Evolutionary conservation across 1,284 basidiomycete species (phyloP), one percentile per base, ranked within the genome.

Genomic region (Puccinia horiana): DNA sequence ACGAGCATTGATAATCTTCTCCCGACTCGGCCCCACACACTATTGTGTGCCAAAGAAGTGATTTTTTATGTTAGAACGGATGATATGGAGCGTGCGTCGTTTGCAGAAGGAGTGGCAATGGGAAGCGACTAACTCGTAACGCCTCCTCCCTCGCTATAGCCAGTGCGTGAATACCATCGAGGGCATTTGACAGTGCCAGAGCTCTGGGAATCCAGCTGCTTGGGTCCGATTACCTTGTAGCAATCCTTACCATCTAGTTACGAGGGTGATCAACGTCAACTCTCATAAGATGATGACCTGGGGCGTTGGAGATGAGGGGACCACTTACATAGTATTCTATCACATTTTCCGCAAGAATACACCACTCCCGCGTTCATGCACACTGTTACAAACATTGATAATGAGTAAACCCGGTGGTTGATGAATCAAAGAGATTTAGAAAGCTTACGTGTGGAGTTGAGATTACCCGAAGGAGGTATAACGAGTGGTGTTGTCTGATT

Each of bases 101-200:
- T 37, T 37, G n/a, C 2, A 47, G 47, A 20, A 49, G 4, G 8
- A 49, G 18, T 26, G 6, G 11, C n/a, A 69, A 18, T 2, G 29
- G 44, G 44, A 58, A 23, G 35, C 49, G 52, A 67, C 72, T 40
- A 20, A 79, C 77, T 58, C 8, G 77, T 79, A 5, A 79, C 52
- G 29, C 77, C 77, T 35, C 77, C 77, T 8, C 77, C 77, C 37
- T 79, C 77, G 37, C n/a, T 67, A 47, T 79, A 79, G n/a, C 63
- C 77, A 23, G 65, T 79, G n/a, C 77, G 44, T 18, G 65, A 54
- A 40, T 70, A 79, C 49, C 65, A 79, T 47, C 58, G 54, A 3
- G 44, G 58, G 54, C 77, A 79, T 58, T 49, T 32, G 6, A 79
- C 54, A 16, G 54, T 37, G 52, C 77, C 77, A 20, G 77, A 70